Base-by-base conservation (phyloP, 768 basidiomycete genomes). In the Lactifluus pinguis region DNA sequence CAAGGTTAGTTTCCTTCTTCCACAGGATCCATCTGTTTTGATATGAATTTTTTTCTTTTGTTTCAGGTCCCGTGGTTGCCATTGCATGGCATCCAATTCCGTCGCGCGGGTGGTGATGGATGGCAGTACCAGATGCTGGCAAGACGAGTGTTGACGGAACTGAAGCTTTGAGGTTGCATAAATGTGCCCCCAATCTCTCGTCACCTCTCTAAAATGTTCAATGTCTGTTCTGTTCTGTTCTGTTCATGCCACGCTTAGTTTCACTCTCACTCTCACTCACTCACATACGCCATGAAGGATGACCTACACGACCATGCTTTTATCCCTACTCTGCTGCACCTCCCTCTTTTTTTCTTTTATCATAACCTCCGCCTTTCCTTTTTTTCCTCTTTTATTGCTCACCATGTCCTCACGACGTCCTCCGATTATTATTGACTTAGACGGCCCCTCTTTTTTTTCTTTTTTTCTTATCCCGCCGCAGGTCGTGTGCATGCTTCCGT, bases 81-180 rank as follows among this genome's bases (percentile, higher is more conserved):
- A 3, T 74, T 98, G 19, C 90, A 98, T 72, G 95, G 95, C 3
- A 88, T 98, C 49, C 95, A 98, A 69, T 98, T 98, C 76, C 84
- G 95, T 51, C 80, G 95, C 62, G 82, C 86, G 1, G 83, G 89
- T 30, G 95, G 95, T 1, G 91, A 95, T 66, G 90, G 88, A 0
- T 98, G 94, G 94, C 93, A 97, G 73, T 98, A 98, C 73, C 92
- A 95, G 71, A 93, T 93, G 90, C 80, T 98, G 44, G 94, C 91
- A 25, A 80, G 90, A 66, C 80, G 90, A 61, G 91, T 93, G 44
- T 74, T 93, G 67, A 93, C 90, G 42, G 91, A 93, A 72, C 79
- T 93, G 70, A 92, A 92, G 74, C 75, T 93, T 78, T 92, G 68
- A 73, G 63, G 32, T n/a, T n/a, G n/a, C n/a, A n/a, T n/a, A n/a